Base-by-base conservation (phyloP, 148 eudicot genomes). In the Camellia lanceoleosa region DNA sequence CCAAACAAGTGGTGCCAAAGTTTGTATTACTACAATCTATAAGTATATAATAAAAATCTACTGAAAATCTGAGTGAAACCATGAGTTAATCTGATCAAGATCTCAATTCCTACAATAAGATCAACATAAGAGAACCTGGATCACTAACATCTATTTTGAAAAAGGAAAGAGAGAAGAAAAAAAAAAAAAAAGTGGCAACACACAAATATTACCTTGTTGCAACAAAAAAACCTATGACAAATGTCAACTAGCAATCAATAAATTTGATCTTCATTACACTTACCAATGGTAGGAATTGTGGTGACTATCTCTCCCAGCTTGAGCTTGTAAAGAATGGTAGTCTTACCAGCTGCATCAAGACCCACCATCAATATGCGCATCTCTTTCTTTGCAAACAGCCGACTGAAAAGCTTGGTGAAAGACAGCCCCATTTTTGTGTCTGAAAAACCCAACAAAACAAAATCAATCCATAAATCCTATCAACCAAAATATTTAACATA, bases 281-380 rank as follows among this genome's bases (percentile, higher is more conserved):
- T 64, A 90, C 90, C 91, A 74, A 90, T 86, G 80, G 93, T 87
- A 5, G 89, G 89, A 38, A 89, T 87, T 77, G 90, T 87, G 56
- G 91, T 85, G 73, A 90, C 93, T 59, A 90, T 90, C 79, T 90
- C 93, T 69, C 93, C 91, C 81, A 90, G 84, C 85, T 90, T 90
- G 82, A 90, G 93, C 87, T 91, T 91, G 80, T 91, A 91, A 55
- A 91, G 84, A 77, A 91, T 91, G 81, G 93, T 90, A 5, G 93
- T 90, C 82, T 89, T 90, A 88, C 93, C 93, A 82, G 93, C 93
- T 4, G 93, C 93, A 83, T 90, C 93, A 71, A 90, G 93, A 86
- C 91, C 93, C 38, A 90, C 91, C 93, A 90, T 90, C 5, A 90
- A 83, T 74, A 88, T 90, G 73, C 91, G 87, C 93, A 90, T 90